A percentile compares a stretch with the other conserved stretches of the same genome.
These are phyloP conservation scores for Rhodotorula paludigena DNA, from an alignment of 768 basidiomycete species.

Conservation along the genomic window DNA sequence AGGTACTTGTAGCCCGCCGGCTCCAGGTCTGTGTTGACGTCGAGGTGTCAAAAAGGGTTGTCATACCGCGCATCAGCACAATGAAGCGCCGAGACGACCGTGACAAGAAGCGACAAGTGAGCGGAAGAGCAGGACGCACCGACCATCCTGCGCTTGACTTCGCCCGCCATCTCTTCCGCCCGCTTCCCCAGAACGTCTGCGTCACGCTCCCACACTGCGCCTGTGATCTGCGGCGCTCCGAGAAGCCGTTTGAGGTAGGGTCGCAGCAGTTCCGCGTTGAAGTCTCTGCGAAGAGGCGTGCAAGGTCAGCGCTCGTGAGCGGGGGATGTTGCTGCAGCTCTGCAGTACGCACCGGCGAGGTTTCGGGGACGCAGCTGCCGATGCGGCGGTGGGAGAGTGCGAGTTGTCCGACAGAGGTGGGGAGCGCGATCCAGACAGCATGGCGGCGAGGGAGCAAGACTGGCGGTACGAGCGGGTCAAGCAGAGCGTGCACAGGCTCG, in stretches of 20 bases:
- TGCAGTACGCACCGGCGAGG: no score
- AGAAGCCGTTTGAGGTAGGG: background rate
- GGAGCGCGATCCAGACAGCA: no score
- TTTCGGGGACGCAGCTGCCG: no score
- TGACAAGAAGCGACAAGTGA: background rate
- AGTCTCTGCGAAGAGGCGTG: background rate
- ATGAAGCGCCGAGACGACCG: background rate
- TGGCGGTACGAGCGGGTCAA: no score
- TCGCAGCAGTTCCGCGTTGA: background rate
- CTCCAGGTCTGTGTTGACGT: background rate
- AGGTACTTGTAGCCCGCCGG: slow-evolving; percentile 8
- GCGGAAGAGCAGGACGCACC: background rate
- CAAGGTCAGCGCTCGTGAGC: no score
- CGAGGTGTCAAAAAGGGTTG: fast-evolving
- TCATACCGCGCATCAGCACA: fast-evolving
- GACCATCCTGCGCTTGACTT: slow-evolving; percentile 2
- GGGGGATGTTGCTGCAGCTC: no score
- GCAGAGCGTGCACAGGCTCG: no score
- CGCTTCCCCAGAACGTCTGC: background rate
- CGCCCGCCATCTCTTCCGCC: background rate
- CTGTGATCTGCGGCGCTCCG: background rate
- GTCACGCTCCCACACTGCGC: slow-evolving; percentile 1
- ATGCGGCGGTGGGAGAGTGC: no score
- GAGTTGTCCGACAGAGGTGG: no score
- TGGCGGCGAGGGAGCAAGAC: no score